Conservation (phyloP, 73 alveolate species). For the Paramecium biaurelia region DNA sequence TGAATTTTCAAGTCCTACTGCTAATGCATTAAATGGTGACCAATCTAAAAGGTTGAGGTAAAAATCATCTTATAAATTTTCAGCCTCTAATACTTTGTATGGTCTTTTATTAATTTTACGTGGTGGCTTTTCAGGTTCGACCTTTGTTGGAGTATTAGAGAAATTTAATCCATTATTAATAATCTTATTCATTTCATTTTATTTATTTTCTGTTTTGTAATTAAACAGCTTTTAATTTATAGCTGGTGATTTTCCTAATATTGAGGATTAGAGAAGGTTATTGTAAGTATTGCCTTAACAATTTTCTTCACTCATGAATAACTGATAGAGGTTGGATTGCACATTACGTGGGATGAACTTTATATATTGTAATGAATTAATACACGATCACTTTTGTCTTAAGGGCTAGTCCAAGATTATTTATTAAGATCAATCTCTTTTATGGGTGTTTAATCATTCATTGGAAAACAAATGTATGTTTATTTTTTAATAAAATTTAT, state of each 20-base stretch:
- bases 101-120: slow-evolving; percentile 79
- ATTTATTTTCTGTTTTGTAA: slow-evolving; percentile 23
- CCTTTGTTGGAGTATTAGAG: neutral
- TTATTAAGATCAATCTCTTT: slow-evolving; percentile 29
- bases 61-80: slow-evolving; percentile 81
- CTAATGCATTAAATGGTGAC: slow-evolving; percentile 81
- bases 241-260: slow-evolving; percentile 16
- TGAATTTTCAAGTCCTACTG: slow-evolving; percentile 84
- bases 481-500: neutral
- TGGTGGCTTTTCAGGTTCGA: slow-evolving; percentile 52
- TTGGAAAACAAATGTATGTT: slow-evolving; percentile 2
- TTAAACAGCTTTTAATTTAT: neutral
- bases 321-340: neutral
- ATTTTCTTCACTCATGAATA: slow-evolving; percentile 40
- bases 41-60: slow-evolving; percentile 83
- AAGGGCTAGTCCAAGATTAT: slow-evolving; percentile 2
- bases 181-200: neutral
- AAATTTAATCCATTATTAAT: slow-evolving; percentile 6
- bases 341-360: slow-evolving; percentile 39
- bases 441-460: slow-evolving; percentile 44
- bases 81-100: slow-evolving; percentile 82
- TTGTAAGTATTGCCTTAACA: neutral
- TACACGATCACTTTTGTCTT: neutral
- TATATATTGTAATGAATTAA: neutral
- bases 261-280: slow-evolving; percentile 3